Base-by-base conservation (phyloP, 805 yeast species). In the Yarrowia divulgata region DNA sequence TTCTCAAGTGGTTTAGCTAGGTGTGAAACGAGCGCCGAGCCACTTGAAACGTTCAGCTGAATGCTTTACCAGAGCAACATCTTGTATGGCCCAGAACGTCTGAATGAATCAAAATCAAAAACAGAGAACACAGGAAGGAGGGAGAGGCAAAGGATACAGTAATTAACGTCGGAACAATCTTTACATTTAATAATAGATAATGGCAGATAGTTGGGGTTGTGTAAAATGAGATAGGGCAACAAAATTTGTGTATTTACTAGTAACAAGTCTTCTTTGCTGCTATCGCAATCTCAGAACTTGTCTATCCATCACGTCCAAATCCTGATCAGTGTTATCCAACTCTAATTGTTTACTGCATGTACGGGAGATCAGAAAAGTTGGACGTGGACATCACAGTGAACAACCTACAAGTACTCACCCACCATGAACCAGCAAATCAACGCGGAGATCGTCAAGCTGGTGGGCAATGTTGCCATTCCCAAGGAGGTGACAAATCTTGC, bases 1-100 rank as follows among this genome's bases (percentile, higher is more conserved):
- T 93, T 52, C 77, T 88, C 72, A 85, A 83, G 74, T 87, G 88
- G 82, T 81, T 93, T 69, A 82, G 90, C 54, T 89, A 78, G 58
- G 32, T 5, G 42, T 7, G 9, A 9, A 14, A 13, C 9, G 37
- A 23, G 29, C n/a, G n/a, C 29, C 29, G 29, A 23, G 4, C 29
- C 29, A 23, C 29, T 23, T 23, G 29, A 23, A 2, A 23, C 29
- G 2, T 23, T 23, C 29, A 23, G 29, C 29, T 23, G 29, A 23
- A 23, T 23, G 29, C 29, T 23, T 4, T 23, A 23, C 29, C 29
- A 23, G 29, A 23, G 29, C 29, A 23, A 23, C 29, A 23, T 23
- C 29, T 23, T 23, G 29, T 23, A 4, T 23, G 29, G 29, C 29
- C n/a, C 29, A 23, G 29, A 23, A 23, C 29, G 4, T 23, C 29